phyloP scores from a whole-genome alignment of 2,329 filamentous ascomycete genomes.

The Penicillium expansum region DNA sequence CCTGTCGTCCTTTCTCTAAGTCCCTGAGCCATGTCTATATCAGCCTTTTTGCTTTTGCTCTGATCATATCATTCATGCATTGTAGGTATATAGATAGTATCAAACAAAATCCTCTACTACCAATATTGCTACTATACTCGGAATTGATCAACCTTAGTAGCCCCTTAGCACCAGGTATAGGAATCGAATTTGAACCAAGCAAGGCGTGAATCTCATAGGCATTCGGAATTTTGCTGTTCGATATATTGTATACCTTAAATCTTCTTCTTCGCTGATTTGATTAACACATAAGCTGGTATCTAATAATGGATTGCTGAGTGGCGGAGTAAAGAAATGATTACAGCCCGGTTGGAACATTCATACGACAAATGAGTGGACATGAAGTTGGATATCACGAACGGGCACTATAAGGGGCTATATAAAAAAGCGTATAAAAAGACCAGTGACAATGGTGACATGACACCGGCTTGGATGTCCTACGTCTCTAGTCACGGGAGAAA shows the following conservation, averaged over 20 bases:
- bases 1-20: not conserved
- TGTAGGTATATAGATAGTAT: not conserved
- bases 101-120: not conserved
- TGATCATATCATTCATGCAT: not conserved
- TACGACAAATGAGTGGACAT: not conserved
- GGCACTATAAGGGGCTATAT: not conserved
- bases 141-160: not conserved
- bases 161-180: not conserved
- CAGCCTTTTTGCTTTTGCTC: not conserved
- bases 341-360: not conserved
- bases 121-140: not conserved
- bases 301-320: not conserved
- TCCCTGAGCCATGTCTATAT: not conserved
- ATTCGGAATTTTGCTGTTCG: not conserved
- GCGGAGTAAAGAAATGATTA: not conserved
- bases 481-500: not conserved
- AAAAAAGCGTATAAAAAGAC: no score
- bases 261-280: not conserved
- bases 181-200: not conserved
- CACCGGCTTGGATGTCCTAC: not conserved
- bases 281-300: not conserved
- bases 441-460: not conserved
- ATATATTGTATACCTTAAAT: not conserved
- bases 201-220: not conserved
- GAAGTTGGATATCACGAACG: not conserved